These are phyloP conservation scores for Coleophoma crateriformis DNA, from an alignment of 2,329 filamentous ascomycete genomes.

Conservation along the genomic window DNA sequence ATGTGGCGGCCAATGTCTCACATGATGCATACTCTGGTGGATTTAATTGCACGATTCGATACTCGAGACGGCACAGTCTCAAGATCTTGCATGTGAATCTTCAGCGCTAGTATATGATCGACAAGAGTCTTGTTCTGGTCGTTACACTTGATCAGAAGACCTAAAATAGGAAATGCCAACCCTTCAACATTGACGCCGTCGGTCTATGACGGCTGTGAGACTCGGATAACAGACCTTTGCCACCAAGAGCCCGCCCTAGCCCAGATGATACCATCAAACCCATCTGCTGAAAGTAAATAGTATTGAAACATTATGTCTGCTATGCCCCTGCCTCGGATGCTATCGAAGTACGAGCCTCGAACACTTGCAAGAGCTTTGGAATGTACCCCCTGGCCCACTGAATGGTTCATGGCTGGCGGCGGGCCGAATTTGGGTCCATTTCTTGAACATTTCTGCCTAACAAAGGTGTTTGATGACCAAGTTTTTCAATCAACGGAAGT, in stretches of 20 bases:
- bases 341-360: no score
- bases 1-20: neutral
- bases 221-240: neutral
- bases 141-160: neutral
- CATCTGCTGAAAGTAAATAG: neutral
- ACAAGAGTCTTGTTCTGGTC: no score
- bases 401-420: no score
- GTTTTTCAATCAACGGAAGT: no score
- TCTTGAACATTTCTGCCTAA: no score
- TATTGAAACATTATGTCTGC: neutral
- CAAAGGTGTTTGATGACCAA: no score
- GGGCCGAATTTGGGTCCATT: no score
- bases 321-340: no score
- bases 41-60: neutral
- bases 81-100: neutral
- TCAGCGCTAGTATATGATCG: neutral
- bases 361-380: no score
- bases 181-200: neutral
- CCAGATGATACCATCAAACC: neutral
- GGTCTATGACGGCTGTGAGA: neutral
- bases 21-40: neutral
- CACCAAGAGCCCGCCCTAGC: neutral
- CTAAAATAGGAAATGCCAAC: neutral
- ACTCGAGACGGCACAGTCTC: neutral
- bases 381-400: no score